These are phyloP conservation scores for Noccaea bulbosa DNA, from an alignment of 345 rosid genomes.

Conservation along the genomic window DNA sequence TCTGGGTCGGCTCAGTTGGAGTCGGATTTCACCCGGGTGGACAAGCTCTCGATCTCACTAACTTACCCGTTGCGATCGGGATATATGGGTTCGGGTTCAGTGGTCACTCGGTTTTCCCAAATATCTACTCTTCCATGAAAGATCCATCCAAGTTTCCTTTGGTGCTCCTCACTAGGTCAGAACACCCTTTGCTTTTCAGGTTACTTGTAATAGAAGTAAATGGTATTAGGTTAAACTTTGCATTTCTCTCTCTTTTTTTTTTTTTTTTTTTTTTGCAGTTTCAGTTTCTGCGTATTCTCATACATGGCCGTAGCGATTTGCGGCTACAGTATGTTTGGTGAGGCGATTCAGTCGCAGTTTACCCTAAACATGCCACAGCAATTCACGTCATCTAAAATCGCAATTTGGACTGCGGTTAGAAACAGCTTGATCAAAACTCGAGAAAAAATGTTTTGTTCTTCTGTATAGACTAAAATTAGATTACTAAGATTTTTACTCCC, in stretches of 20 bases:
- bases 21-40: slow-evolving; percentile 70
- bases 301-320: slow-evolving; percentile 59
- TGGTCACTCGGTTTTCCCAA: slow-evolving; percentile 82
- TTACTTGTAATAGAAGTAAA: slow-evolving; percentile 25
- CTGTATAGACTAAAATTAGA: neutral
- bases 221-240: neutral
- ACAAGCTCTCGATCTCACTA: slow-evolving; percentile 53
- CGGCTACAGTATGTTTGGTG: slow-evolving; percentile 77
- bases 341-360: slow-evolving; percentile 70
- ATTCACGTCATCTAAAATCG: slow-evolving; percentile 61
- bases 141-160: slow-evolving; percentile 61
- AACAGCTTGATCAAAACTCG: neutral
- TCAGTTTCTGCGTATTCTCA: slow-evolving; percentile 54
- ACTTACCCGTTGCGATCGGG: slow-evolving; percentile 76
- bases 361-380: slow-evolving; percentile 80
- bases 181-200: neutral
- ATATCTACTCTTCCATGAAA: slow-evolving; percentile 77
- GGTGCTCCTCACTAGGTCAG: slow-evolving; percentile 47
- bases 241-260: neutral
- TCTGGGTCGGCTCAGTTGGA: slow-evolving; percentile 65
- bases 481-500: slow-evolving; percentile 1
- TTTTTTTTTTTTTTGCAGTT: slow-evolving; percentile 54
- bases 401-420: slow-evolving; percentile 74
- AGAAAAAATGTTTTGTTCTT: neutral
- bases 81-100: slow-evolving; percentile 69